phyloP scores from a whole-genome alignment of 73 alveolate species.

The Paramecium primaurelia region DNA sequence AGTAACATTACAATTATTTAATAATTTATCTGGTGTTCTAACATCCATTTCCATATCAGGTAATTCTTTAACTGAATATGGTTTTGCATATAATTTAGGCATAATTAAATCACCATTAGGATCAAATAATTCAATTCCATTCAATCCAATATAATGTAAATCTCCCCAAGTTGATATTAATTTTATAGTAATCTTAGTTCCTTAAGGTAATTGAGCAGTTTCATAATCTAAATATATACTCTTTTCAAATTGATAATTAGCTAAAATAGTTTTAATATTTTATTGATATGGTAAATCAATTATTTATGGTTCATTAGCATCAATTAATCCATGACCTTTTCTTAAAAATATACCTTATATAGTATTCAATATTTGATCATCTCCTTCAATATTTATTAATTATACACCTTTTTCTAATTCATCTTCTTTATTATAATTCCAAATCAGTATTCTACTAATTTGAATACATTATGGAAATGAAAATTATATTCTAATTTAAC shows the following conservation, averaged over 20 bases:
- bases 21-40: conserved; percentile 79
- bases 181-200: conserved; percentile 65
- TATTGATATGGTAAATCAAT: conserved; percentile 64
- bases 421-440: conserved; percentile 69
- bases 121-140: conserved; percentile 78
- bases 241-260: not conserved
- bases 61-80: conserved; percentile 57
- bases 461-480: conserved; percentile 57
- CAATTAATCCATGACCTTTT: conserved; percentile 69
- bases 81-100: conserved; percentile 56
- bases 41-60: conserved; percentile 76
- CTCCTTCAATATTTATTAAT: conserved; percentile 63
- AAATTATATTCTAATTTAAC: conserved; percentile 61
- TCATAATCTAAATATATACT: conserved; percentile 66
- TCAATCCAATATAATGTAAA: conserved; percentile 78
- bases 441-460: conserved; percentile 70
- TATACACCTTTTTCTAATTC: conserved; percentile 79
- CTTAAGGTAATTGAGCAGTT: conserved; percentile 70
- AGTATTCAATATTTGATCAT: conserved; percentile 51
- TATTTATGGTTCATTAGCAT: conserved; percentile 65
- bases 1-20: conserved; percentile 73
- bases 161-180: conserved; percentile 86
- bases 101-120: conserved; percentile 18
- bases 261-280: not conserved
- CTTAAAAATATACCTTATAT: conserved; percentile 65